Percentiles rank a stretch among this genome's conserved stretches.
phyloP scores from a whole-genome alignment of 352 stramenopile species.

The Pythium folliculosum region DNA sequence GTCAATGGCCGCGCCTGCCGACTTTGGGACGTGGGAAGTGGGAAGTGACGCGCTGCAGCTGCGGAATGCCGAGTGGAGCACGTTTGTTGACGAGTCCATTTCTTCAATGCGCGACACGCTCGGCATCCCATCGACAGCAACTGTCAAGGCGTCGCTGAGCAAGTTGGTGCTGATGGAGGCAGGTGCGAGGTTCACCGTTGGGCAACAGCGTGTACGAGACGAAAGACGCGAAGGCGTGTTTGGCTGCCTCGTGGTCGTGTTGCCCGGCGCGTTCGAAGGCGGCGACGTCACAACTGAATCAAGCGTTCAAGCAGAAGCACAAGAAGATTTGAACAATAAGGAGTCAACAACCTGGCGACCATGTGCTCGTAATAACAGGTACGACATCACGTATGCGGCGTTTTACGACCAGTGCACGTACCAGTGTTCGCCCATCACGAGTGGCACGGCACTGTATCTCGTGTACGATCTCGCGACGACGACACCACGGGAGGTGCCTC shows the following conservation, averaged over 20 bases:
- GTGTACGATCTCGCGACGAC: constrained; percentile 8
- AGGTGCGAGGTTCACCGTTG: too few relatives aligned
- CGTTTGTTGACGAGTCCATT: too few relatives aligned
- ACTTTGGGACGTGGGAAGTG: neutral
- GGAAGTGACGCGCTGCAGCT: neutral
- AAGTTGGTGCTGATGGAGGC: too few relatives aligned
- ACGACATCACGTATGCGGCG: neutral
- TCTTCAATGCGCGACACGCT: too few relatives aligned
- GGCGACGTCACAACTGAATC: neutral
- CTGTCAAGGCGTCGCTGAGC: too few relatives aligned
- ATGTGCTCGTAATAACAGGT: neutral
- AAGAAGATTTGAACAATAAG: neutral
- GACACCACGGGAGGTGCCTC: neutral
- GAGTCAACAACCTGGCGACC: neutral
- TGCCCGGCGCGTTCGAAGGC: constrained; percentile 3
- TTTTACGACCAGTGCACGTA: neutral
- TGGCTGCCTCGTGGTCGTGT: neutral
- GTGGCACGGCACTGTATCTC: neutral
- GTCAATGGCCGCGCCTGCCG: neutral
- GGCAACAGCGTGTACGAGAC: too few relatives aligned
- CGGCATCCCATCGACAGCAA: too few relatives aligned
- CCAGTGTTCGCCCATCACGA: neutral
- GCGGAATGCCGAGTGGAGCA: neutral
- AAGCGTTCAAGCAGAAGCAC: neutral
- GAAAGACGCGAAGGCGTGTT: neutral